Evolutionary conservation across 352 stramenopile genomes (phyloP).

Genomic region (Globisporangium splendens): DNA sequence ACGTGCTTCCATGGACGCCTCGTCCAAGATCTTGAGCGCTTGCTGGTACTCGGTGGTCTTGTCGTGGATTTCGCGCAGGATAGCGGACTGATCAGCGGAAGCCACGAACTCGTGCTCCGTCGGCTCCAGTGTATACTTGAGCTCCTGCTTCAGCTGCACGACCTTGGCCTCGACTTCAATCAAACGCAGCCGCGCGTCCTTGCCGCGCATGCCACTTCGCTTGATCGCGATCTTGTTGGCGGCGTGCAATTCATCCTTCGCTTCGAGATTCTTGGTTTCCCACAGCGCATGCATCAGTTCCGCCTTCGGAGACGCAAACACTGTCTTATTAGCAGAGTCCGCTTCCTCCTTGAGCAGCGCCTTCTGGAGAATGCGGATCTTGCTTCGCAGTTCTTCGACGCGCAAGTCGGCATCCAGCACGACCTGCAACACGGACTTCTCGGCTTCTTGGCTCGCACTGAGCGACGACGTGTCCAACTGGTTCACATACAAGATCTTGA

Average conservation of each 20-base stretch:
- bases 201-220: conserved; percentile 44
- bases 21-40: conserved; percentile 40
- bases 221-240: conserved; percentile 55
- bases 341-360: conserved; percentile 18
- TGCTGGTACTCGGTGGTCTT: conserved; percentile 42
- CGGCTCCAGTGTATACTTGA: conserved; percentile 19
- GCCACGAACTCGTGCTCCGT: conserved; percentile 24
- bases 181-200: conserved; percentile 44
- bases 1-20: conserved; percentile 48
- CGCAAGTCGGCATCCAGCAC: conserved; percentile 43
- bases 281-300: conserved; percentile 33
- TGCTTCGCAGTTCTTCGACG: conserved; percentile 31
- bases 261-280: conserved; percentile 34
- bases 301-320: conserved; percentile 32
- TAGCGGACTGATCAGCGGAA: conserved; percentile 23
- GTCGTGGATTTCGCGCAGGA: conserved; percentile 38
- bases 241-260: conserved; percentile 24
- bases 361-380: conserved; percentile 32
- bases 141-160: conserved; percentile 20
- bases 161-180: conserved; percentile 38
- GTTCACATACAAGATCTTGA: conserved; percentile 61
- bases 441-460: conserved; percentile 9
- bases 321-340: neutral
- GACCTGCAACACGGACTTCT: conserved; percentile 37
- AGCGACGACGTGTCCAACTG: conserved; percentile 50